Evolutionary conservation across 140 eudicot genomes (phyloP), one percentile per base, ranked within the genome.

Genomic region (Ambrosia hybrid): DNA sequence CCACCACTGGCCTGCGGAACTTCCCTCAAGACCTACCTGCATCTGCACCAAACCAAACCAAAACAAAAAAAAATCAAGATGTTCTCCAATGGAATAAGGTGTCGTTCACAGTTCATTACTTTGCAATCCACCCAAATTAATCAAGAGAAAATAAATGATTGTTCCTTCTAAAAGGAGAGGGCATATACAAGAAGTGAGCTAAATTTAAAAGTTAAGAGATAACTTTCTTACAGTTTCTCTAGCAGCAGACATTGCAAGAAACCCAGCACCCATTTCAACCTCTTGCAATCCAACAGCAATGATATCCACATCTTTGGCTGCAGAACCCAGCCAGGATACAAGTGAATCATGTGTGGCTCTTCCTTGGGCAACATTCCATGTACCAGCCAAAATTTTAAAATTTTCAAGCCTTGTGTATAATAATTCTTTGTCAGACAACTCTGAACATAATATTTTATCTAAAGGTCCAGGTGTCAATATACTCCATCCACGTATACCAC

Each of bases 201-300:
- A 30, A 57, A 59, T 9, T 59, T 1, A 5, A n/a, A 62, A 5
- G 3, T 34, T 36, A n/a, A 62, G 26, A 62, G 30, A 34, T 9
- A 14, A n/a, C 67, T 5, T 6, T 62, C 68, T 63, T 85, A 88
- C 99, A 70, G 87, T 76, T 90, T 94, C 99, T 84, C 81, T 94
- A 73, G 99, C 99, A 68, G 97, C 97, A 84, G 99, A 94, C 94
- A 94, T 83, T 57, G 99, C 99, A 55, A 94, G 95, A 83, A 86
- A 91, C 69, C 99, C 99, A 65, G 99, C 99, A 78, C 99, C 99
- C 99, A 94, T 94, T 83, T 94, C 99, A 76, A 94, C 91, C 80
- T 94, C 99, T 85, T 94, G 99, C 82, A 94, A 84, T 63, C 99
- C 99, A 38, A 90, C 91, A 53, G 91, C 99, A 80, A 94, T 80